These are phyloP conservation scores for Phaeosphaeria sp. DNA, from an alignment of 2,329 filamentous ascomycete species.

Conservation along the genomic window DNA sequence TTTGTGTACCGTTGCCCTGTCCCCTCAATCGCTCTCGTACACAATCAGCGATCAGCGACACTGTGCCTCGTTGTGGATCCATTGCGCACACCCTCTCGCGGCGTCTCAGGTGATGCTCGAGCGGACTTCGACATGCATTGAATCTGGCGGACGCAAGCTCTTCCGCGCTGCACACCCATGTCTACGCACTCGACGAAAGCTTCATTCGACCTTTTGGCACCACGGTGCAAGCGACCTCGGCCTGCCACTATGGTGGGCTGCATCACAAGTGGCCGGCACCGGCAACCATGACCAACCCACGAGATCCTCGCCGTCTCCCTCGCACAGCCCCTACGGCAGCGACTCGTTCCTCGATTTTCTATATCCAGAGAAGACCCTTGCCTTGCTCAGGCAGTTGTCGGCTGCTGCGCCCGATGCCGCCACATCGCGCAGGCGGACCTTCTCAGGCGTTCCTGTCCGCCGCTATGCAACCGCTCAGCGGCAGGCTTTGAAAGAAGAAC, in stretches of 20 bases:
- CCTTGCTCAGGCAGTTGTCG: conserved; percentile 43
- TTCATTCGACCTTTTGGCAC: conserved; percentile 64
- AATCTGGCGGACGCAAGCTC: conserved; percentile 61
- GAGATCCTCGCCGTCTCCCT: neutral
- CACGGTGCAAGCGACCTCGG: conserved; percentile 59
- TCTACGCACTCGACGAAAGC: conserved; percentile 54
- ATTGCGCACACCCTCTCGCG: neutral
- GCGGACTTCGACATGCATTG: conserved; percentile 64
- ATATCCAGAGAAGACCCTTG: conserved; percentile 54
- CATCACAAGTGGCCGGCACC: conserved; percentile 2
- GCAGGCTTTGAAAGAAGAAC: conserved; percentile 13
- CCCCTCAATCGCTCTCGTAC: conserved; percentile 4
- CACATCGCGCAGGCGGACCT: conserved; percentile 30
- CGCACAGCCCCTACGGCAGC: neutral
- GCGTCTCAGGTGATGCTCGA: conserved; percentile 60
- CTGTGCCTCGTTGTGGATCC: neutral
- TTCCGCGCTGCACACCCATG: conserved; percentile 50
- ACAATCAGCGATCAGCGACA: neutral
- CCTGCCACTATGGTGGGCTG: conserved; percentile 41
- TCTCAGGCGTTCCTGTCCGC: conserved; percentile 29
- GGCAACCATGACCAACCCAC: neutral
- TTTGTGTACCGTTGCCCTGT: conserved; percentile 10
- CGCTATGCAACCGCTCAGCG: conserved; percentile 32
- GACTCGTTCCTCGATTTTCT: conserved; percentile 53
- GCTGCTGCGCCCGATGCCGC: conserved; percentile 26